Evolutionary conservation across 2,329 filamentous ascomycete species (phyloP), one percentile per base, ranked within the genome.

Genomic region (Monilinia aucupariae): DNA sequence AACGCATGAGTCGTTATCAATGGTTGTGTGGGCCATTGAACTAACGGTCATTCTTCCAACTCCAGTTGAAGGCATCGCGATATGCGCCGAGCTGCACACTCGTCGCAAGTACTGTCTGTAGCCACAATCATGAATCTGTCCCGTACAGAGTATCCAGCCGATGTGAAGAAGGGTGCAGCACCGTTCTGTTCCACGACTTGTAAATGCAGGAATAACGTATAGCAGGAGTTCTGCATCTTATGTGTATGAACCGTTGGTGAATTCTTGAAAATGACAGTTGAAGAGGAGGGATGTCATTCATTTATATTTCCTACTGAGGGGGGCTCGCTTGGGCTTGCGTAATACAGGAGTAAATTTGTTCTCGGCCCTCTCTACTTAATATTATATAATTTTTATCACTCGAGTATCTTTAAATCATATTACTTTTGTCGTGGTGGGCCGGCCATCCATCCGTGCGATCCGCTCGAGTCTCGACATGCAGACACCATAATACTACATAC

Each of bases 281-380:
- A 12, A 32, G 8, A 20, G 20, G 9, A 30, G 43, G 55, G 6
- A n/a, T 27, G 30, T 10, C 30, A 48, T 50, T 49, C 12, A 37
- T 59, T 59, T 59, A 59, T 59, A 59, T 27, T 59, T 50, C 43
- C 20, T 27, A 17, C 15, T 27, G 12, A 48, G 27, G 13, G 30
- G 8, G 27, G 25, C 32, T 59, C 55, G 55, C 55, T 59, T 59
- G 55, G 39, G 15, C 13, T 32, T 47, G 25, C 25, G 34, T 58
- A 32, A 32, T 27, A 45, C 43, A n/a, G n/a, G n/a, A n/a, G n/a
- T n/a, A n/a, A n/a, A n/a, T n/a, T n/a, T n/a, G n/a, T n/a, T n/a
- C n/a, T 45, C 37, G 22, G 52, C 17, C 52, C 22, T n/a, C 20
- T 30, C 17, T 43, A 22, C 13, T 45, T 45, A n/a, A n/a, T n/a